phyloP scores from a whole-genome alignment of 1,139 yeast genomes.

The Nematodospora anomalae region DNA sequence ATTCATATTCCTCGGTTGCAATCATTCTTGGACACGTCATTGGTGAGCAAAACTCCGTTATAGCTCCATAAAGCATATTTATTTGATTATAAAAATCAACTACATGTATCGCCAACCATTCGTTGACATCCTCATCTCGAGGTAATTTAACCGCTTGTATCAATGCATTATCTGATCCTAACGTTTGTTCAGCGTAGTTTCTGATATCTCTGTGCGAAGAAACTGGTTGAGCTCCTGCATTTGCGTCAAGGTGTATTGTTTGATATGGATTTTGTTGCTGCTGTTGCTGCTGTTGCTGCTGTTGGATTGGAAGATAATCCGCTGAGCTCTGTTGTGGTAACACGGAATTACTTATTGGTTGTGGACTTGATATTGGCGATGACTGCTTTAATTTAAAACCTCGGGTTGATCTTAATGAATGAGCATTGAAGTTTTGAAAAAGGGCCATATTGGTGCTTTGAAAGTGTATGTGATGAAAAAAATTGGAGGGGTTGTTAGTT shows the following conservation, averaged over 20 bases:
- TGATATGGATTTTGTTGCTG: constrained; percentile 27
- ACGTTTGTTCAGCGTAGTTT: constrained; percentile 87
- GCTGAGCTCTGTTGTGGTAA: constrained; percentile 23
- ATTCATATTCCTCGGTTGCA: constrained; percentile 95
- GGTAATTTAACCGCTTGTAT: constrained; percentile 94
- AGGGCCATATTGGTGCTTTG: constrained; percentile 38
- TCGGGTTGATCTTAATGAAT: constrained; percentile 52
- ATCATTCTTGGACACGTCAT: constrained; percentile 91
- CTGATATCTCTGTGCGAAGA: constrained; percentile 71
- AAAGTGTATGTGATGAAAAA: neutral
- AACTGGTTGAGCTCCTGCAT: constrained; percentile 36
- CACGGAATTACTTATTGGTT: constrained; percentile 34
- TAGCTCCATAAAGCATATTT: constrained; percentile 94
- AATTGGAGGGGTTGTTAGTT: neutral
- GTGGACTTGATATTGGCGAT: constrained; percentile 46
- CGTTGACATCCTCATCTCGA: constrained; percentile 86
- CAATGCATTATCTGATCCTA: constrained; percentile 88
- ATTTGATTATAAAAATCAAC: constrained; percentile 92
- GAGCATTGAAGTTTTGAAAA: constrained; percentile 59
- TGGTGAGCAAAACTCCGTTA: constrained; percentile 96
- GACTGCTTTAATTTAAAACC: constrained; percentile 51
- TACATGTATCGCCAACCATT: constrained; percentile 95
- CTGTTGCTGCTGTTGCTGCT: constrained; percentile 10
- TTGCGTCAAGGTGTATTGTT: constrained; percentile 24
- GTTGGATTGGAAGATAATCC: constrained; percentile 11